A percentile compares a stretch with the other conserved stretches of the same genome.
Evolutionary conservation across 257 asterid genomes (phyloP).

Genomic region (Penstemon eatonii): DNA sequence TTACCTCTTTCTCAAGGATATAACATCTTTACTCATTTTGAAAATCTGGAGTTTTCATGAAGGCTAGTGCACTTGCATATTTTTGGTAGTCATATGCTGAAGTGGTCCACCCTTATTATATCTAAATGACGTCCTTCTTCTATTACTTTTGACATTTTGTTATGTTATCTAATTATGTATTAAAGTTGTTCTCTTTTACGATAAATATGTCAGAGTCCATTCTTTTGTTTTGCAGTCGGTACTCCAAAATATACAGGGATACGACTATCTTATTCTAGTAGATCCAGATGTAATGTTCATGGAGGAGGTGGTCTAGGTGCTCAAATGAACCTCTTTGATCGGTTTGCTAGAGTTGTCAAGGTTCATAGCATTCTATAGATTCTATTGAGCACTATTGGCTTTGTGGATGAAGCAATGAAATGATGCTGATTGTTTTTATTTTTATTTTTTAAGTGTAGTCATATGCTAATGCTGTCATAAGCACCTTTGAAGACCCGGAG

Average conservation of each 20-base stretch:
- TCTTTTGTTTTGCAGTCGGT: constrained; percentile 55
- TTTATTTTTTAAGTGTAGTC: constrained; percentile 33
- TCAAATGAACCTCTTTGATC: constrained; percentile 86
- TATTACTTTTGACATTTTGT: neutral
- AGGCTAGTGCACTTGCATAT: neutral
- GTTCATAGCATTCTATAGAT: constrained; percentile 37
- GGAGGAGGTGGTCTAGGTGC: constrained; percentile 71
- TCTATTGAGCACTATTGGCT: constrained; percentile 62
- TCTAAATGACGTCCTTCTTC: neutral
- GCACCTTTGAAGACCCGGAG: constrained; percentile 95
- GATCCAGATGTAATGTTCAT: constrained; percentile 46
- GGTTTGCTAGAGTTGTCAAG: constrained; percentile 96
- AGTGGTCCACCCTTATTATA: constrained; percentile 1
- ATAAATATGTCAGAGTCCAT: neutral
- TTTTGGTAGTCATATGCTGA: constrained; percentile 12
- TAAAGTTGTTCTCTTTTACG: neutral
- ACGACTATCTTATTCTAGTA: constrained; percentile 47
- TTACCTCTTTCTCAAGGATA: neutral
- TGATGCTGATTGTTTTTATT: neutral
- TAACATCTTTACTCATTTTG: neutral
- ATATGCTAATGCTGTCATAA: constrained; percentile 37
- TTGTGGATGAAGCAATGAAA: constrained; percentile 8
- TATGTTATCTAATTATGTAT: constrained; percentile 9
- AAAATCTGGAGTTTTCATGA: constrained; percentile 1
- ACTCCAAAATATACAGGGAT: constrained; percentile 47